Percentiles rank a stretch among this genome's conserved stretches.
phyloP scores from a whole-genome alignment of 345 rosid genomes.

The Angophora floribunda region DNA sequence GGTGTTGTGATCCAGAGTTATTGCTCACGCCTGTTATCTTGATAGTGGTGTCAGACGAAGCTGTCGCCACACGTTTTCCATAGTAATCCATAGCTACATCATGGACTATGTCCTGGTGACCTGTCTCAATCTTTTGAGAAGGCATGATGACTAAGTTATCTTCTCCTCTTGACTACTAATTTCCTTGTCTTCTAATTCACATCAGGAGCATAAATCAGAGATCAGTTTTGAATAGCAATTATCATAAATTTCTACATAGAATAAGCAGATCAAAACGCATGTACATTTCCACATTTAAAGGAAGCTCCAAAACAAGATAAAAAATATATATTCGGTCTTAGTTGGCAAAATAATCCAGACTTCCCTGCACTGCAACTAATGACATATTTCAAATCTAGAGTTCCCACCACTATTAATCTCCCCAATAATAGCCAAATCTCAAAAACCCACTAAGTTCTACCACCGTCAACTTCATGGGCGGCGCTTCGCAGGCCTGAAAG shows the following conservation, averaged over 20 bases:
- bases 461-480: not conserved
- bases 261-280: not conserved
- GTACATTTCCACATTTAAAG: not conserved
- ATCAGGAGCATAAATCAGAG: not conserved
- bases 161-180: not conserved
- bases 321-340: not conserved
- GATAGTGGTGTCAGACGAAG: constrained; percentile 46
- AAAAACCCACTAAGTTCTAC: not conserved
- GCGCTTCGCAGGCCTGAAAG: not conserved
- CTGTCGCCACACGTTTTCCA: constrained; percentile 55
- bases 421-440: not conserved
- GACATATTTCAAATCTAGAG: not conserved
- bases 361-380: not conserved
- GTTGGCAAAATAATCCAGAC: not conserved
- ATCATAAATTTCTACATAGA: not conserved
- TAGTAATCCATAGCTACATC: constrained; percentile 64
- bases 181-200: not conserved
- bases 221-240: not conserved
- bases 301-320: not conserved
- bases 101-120: constrained; percentile 46
- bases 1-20: constrained; percentile 32
- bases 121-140: constrained; percentile 46
- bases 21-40: constrained; percentile 42
- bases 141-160: constrained; percentile 25
- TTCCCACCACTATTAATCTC: not conserved